phyloP scores from a whole-genome alignment of 78 protist genomes.

The Monocercomonoides exilis region DNA sequence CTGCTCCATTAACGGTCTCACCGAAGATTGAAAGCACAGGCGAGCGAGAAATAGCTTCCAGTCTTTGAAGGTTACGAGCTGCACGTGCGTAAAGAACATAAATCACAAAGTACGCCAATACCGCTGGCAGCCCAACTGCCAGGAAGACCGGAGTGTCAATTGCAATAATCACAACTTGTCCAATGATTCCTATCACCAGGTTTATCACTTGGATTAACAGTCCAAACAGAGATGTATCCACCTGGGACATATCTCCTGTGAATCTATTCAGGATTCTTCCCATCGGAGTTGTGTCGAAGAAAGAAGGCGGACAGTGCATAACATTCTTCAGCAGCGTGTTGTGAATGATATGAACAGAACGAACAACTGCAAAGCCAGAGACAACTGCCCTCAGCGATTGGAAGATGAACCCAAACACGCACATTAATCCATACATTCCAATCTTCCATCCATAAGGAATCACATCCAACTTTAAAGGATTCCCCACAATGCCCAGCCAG shows the following conservation, averaged over 20 bases:
- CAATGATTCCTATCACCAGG: background rate
- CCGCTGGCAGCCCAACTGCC: background rate
- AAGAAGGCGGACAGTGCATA: conserved; percentile 73
- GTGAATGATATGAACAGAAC: conserved; percentile 8
- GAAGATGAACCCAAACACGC: no score
- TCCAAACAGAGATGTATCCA: background rate
- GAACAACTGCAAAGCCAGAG: no score
- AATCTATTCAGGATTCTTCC: conserved; percentile 94
- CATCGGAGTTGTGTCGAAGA: conserved; percentile 90
- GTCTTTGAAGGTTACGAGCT: conserved; percentile 1
- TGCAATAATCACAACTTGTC: background rate
- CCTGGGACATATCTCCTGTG: conserved; percentile 29
- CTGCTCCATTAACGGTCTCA: background rate
- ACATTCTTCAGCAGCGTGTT: conserved; percentile 23
- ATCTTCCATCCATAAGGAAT: no score
- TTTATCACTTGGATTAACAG: background rate
- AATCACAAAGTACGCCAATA: background rate
- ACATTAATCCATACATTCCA: no score
- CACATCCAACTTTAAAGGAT: no score
- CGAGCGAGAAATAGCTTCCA: background rate
- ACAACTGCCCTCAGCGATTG: no score
- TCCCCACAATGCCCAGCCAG: background rate
- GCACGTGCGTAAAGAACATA: background rate
- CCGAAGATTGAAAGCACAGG: background rate
- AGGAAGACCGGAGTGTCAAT: conserved; percentile 3